Evolutionary conservation across 306 rosid species (phyloP).

Genomic region (Trifolium dubium): DNA sequence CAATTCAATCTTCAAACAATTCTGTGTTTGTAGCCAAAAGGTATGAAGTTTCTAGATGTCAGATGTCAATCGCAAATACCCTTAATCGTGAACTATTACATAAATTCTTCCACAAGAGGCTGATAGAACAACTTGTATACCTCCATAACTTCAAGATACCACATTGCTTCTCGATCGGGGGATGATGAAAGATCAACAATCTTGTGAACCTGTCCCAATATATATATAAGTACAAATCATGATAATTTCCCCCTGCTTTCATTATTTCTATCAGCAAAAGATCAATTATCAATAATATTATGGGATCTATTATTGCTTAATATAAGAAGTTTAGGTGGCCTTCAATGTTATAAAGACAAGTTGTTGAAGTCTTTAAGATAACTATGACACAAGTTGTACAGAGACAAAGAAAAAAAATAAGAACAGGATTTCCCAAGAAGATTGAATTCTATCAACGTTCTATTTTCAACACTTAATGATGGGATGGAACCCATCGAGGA

Average conservation of each 20-base stretch:
- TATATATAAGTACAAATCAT: slow-evolving; percentile 15
- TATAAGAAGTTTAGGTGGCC: not conserved
- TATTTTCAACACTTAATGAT: not conserved
- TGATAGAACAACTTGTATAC: slow-evolving; percentile 79
- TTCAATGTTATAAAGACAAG: not conserved
- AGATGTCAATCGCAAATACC: slow-evolving; percentile 10
- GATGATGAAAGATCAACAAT: slow-evolving; percentile 82
- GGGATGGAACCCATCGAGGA: not conserved
- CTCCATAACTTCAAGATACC: slow-evolving; percentile 94
- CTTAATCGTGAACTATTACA: slow-evolving; percentile 16
- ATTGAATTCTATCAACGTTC: not conserved
- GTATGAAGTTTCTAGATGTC: slow-evolving; percentile 17
- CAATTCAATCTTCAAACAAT: not conserved
- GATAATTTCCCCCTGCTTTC: slow-evolving; percentile 1
- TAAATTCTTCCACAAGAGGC: slow-evolving; percentile 64
- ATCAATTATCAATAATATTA: not conserved
- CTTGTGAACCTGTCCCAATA: slow-evolving; percentile 72
- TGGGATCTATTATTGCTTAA: not conserved
- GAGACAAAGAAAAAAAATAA: not conserved
- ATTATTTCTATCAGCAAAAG: not conserved
- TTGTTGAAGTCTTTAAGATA: not conserved
- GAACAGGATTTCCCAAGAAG: not conserved
- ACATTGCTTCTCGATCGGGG: slow-evolving; percentile 86
- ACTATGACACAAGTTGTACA: not conserved
- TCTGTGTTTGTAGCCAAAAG: not conserved